Conservation (phyloP, 805 yeast species). For the Saccharomyces eubayanus region DNA sequence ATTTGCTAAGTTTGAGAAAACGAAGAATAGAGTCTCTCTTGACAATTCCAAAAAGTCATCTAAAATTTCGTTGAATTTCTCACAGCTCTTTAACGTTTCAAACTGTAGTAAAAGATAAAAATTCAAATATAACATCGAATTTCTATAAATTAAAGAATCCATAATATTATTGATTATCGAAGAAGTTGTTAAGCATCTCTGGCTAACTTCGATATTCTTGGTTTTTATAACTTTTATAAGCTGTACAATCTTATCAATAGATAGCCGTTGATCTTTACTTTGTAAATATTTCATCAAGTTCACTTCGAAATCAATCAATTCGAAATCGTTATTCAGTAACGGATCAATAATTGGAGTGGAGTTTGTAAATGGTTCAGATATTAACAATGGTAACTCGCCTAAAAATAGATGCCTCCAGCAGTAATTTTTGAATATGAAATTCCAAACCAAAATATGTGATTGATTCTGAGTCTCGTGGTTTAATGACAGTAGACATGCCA, state of each 20-base stretch:
- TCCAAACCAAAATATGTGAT: slow-evolving; percentile 18
- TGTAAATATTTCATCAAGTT: slow-evolving; percentile 24
- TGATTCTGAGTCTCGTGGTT: slow-evolving; percentile 24
- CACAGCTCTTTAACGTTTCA: slow-evolving; percentile 14
- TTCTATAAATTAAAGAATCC: slow-evolving; percentile 25
- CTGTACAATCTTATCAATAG: slow-evolving; percentile 15
- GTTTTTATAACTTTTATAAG: slow-evolving; percentile 14
- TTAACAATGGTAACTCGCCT: slow-evolving; percentile 23
- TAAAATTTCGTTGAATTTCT: slow-evolving; percentile 13
- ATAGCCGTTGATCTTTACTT: slow-evolving; percentile 17
- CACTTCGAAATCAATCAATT: slow-evolving; percentile 16
- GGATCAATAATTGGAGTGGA: slow-evolving; percentile 23
- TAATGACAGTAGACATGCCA: slow-evolving; percentile 20
- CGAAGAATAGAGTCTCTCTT: slow-evolving; percentile 26
- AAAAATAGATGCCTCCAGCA: slow-evolving; percentile 24
- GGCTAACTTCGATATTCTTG: slow-evolving; percentile 15
- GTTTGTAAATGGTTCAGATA: slow-evolving; percentile 12
- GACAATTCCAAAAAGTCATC: slow-evolving; percentile 20
- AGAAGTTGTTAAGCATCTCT: slow-evolving; percentile 19
- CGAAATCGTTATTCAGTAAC: slow-evolving; percentile 14
- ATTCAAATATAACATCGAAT: slow-evolving; percentile 16
- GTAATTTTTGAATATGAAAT: slow-evolving; percentile 24
- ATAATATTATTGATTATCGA: slow-evolving; percentile 19
- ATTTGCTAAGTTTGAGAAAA: slow-evolving; percentile 27
- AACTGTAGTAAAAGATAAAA: slow-evolving; percentile 23